Base-by-base conservation (phyloP, 495 filamentous ascomycete species). In the Saxophila tyrrhenica region DNA sequence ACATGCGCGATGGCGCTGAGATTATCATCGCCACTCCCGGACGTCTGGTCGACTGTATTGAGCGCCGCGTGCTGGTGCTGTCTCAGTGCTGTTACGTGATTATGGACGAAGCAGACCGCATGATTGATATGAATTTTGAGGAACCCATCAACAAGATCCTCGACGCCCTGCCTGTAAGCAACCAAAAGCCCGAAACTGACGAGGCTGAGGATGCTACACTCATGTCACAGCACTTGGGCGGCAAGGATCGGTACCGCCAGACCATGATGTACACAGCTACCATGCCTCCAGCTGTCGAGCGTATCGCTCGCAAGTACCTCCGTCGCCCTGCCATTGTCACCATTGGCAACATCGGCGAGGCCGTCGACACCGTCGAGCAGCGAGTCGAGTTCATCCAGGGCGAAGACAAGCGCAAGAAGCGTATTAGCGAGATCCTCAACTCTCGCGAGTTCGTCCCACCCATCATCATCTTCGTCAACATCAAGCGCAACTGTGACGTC, bases 251-350 rank as follows among this genome's bases (percentile, higher is more conserved):
- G 16, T 99, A 97, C 70, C 73, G 92, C 51, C 94, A 99, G 69
- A 99, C 92, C 1, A 99, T 99, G 92, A 99, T 99, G 92, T 99
- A 97, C 78, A 99, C 94, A 53, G 92, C 92, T 11, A 99, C 92
- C 24, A 99, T 99, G 92, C 89, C 94, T 2, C 69, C 83, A 1
- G 83, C 89, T 7, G 87, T 99, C 43, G 94, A 97, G 64, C 87
- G 89, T 56, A 97, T 99, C 53, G 92, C 92, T 1, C 82, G 88
- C 52, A 96, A 96, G 65, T 99, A 97, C 64, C 80, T 99, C 8
- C 85, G 94, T 2, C 79, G 92, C 2, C 94, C 92, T 0, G 92
- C 92, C 2, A 94, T 94, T 41, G 89, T 97, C 48, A 96, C 86
- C 0, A 97, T 97, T 56, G 92, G 92, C 45, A 90, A 91, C 58